Percentiles rank a stretch among this genome's conserved stretches.
These are phyloP conservation scores for Eimeria tenella DNA, from an alignment of 169 alveolate species.

Conservation along the genomic window DNA sequence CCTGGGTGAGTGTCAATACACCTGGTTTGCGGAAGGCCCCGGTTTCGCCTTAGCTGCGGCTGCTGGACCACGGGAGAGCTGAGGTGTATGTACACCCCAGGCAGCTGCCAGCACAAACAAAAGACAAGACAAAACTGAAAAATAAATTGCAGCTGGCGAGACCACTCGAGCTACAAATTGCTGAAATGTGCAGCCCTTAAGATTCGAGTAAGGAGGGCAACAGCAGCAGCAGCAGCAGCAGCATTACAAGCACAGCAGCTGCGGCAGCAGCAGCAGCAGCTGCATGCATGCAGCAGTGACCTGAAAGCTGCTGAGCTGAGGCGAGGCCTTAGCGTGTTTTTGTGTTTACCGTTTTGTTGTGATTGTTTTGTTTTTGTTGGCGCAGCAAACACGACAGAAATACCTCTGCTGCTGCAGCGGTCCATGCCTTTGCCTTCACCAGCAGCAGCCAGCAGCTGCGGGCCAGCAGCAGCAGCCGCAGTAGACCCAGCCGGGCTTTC, in stretches of 20 bases:
- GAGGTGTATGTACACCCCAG: no score
- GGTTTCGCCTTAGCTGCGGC: not conserved
- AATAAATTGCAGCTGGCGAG: no score
- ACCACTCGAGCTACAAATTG: no score
- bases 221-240: not conserved
- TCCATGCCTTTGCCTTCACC: not conserved
- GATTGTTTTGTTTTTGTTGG: not conserved
- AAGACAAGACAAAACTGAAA: no score
- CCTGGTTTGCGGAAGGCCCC: not conserved
- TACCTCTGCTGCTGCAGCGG: not conserved
- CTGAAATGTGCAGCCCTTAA: no score
- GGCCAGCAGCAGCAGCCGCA: conserved; percentile 6
- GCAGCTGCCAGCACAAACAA: no score
- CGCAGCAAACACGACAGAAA: not conserved
- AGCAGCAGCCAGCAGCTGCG: not conserved
- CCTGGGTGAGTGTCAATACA: not conserved
- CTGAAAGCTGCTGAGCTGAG: not conserved
- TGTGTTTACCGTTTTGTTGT: not conserved
- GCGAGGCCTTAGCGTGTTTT: not conserved
- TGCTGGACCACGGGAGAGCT: not conserved
- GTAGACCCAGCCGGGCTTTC: not conserved
- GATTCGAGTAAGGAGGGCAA: not conserved
- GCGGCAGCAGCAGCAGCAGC: not conserved
- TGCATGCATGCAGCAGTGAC: not conserved
- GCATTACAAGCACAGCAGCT: not conserved